Conservation (phyloP, 2,329 filamentous ascomycete species). For the Phyllosticta citriasiana region DNA sequence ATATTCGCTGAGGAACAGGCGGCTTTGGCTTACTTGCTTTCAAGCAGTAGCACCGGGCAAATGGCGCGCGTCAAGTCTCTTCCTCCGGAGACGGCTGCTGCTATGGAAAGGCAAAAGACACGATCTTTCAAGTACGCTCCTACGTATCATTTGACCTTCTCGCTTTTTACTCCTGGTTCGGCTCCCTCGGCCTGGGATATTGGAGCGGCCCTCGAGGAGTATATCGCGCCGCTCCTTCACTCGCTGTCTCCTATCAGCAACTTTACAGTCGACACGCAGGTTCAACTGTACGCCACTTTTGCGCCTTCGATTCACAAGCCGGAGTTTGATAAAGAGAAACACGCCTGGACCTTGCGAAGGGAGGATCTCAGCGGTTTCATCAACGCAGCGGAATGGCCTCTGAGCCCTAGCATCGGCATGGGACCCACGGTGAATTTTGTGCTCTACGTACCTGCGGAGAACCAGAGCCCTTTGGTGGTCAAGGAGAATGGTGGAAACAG, state of each 20-base stretch:
- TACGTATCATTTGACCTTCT: slow-evolving; percentile 93
- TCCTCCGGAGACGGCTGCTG: slow-evolving; percentile 31
- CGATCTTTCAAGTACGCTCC: slow-evolving; percentile 83
- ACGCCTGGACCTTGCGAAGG: slow-evolving; percentile 62
- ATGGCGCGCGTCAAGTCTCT: slow-evolving; percentile 42
- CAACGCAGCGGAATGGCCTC: slow-evolving; percentile 94
- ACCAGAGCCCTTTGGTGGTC: slow-evolving; percentile 49
- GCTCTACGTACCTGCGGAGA: slow-evolving; percentile 71
- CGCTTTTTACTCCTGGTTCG: slow-evolving; percentile 74
- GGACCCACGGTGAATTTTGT: slow-evolving; percentile 96
- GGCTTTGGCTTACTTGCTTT: slow-evolving; percentile 49
- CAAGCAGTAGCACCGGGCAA: slow-evolving; percentile 34
- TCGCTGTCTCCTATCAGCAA: slow-evolving; percentile 78
- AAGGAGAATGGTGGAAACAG: slow-evolving; percentile 55
- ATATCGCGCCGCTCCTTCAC: slow-evolving; percentile 71
- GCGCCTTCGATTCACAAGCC: slow-evolving; percentile 52
- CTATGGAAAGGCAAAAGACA: slow-evolving; percentile 61
- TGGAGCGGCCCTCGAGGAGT: slow-evolving; percentile 66
- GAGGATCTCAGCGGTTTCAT: slow-evolving; percentile 90
- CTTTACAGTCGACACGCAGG: slow-evolving; percentile 92
- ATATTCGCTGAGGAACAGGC: slow-evolving; percentile 84
- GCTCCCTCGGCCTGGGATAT: slow-evolving; percentile 85
- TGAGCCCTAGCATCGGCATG: slow-evolving; percentile 85
- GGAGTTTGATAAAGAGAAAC: slow-evolving; percentile 40
- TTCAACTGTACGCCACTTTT: slow-evolving; percentile 77